Percentiles rank a stretch among this genome's conserved stretches.
phyloP scores from a whole-genome alignment of 495 filamentous ascomycete genomes.

The Penicillium waksmanii region DNA sequence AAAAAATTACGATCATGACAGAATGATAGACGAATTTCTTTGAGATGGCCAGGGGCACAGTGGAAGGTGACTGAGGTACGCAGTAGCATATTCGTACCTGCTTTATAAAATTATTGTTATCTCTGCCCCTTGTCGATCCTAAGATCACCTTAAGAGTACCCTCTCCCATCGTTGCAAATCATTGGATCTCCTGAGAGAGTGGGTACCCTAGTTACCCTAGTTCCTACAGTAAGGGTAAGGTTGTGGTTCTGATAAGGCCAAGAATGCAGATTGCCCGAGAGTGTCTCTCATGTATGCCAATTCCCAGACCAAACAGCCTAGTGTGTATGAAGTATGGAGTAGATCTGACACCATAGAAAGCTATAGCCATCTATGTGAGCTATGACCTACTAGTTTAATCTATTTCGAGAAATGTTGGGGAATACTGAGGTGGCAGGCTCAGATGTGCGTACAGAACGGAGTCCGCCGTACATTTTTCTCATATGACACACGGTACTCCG shows the following conservation, averaged over 20 bases:
- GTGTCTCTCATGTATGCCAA: too few relatives aligned
- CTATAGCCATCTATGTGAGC: too few relatives aligned
- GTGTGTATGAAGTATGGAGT: background rate
- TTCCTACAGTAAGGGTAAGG: too few relatives aligned
- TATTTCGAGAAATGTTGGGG: too few relatives aligned
- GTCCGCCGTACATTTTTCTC: constrained; percentile 6
- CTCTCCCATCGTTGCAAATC: background rate
- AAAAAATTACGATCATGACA: background rate
- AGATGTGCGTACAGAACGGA: constrained; percentile 15
- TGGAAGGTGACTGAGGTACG: too few relatives aligned
- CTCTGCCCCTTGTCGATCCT: background rate
- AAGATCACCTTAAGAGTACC: background rate
- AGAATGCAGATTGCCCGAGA: background rate
- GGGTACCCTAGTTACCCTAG: background rate
- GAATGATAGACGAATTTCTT: background rate
- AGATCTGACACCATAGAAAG: background rate
- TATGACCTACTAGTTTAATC: too few relatives aligned
- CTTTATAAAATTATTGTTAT: too few relatives aligned
- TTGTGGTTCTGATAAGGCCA: background rate
- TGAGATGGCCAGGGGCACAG: too few relatives aligned
- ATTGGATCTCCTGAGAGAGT: background rate
- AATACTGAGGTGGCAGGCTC: background rate
- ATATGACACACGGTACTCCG: constrained; percentile 28
- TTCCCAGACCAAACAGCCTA: background rate
- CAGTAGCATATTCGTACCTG: too few relatives aligned